These are phyloP conservation scores for Cyathus striatus DNA, from an alignment of 768 basidiomycete species.

Conservation along the genomic window DNA sequence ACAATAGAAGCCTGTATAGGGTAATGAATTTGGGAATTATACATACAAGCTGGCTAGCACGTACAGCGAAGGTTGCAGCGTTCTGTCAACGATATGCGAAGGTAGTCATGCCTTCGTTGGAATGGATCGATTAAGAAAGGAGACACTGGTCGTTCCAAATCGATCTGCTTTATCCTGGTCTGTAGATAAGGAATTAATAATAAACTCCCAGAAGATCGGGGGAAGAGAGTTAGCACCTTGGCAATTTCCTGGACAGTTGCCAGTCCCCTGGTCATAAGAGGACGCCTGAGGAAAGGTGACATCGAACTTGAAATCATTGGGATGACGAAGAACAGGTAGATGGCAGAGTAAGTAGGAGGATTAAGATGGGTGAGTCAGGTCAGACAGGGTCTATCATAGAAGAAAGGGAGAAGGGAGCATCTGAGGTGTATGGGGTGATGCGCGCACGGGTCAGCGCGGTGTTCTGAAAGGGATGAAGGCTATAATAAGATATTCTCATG, in stretches of 20 bases:
- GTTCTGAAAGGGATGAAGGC: no score
- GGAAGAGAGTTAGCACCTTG: constrained; percentile 5
- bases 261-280: no score
- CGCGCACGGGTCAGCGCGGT: no score
- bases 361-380: no score
- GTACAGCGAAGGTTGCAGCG: constrained; percentile 83
- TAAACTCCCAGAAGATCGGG: background rate
- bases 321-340: no score
- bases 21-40: constrained; percentile 4
- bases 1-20: constrained; percentile 75
- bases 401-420: no score
- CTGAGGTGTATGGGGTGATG: no score
- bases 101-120: constrained; percentile 70
- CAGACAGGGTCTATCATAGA: no score
- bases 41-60: constrained; percentile 7
- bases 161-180: constrained; percentile 54
- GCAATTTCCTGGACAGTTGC: constrained; percentile 4
- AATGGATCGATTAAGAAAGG: constrained; percentile 63
- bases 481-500: no score
- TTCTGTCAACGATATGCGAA: constrained; percentile 86
- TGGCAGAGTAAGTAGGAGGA: no score
- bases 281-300: no score
- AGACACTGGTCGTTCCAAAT: constrained; percentile 41
- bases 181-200: constrained; percentile 13
- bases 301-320: no score